A percentile compares a stretch with the other conserved stretches of the same genome.
phyloP scores from a whole-genome alignment of 75 land plant genomes.

The Sequoia sempervirens region DNA sequence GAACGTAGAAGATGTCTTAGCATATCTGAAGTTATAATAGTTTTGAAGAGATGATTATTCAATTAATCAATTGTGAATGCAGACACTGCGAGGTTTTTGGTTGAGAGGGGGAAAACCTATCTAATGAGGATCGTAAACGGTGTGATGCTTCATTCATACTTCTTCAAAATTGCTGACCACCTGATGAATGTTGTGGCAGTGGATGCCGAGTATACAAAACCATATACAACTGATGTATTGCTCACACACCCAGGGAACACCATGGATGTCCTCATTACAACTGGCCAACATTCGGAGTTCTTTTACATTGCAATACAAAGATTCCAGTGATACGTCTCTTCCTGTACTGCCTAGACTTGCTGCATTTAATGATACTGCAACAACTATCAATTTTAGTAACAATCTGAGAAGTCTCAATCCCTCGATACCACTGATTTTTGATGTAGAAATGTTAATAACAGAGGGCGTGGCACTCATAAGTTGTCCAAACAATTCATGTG shows the following conservation, averaged over 20 bases:
- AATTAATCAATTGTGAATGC: neutral
- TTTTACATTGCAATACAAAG: neutral
- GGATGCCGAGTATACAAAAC: slow-evolving; percentile 26
- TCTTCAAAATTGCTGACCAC: slow-evolving; percentile 49
- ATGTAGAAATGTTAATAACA: too few relatives aligned
- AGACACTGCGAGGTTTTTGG: slow-evolving; percentile 36
- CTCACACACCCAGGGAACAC: slow-evolving; percentile 64
- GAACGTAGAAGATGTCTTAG: too few relatives aligned
- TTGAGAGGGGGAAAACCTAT: slow-evolving; percentile 37
- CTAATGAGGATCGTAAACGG: slow-evolving; percentile 35
- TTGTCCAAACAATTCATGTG: too few relatives aligned
- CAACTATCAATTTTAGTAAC: neutral
- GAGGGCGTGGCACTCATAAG: too few relatives aligned
- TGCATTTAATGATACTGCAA: neutral
- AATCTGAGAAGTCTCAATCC: neutral
- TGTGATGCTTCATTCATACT: slow-evolving; percentile 37
- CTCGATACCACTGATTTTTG: too few relatives aligned
- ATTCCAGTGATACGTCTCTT: neutral
- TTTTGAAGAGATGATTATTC: too few relatives aligned
- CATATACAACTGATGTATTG: slow-evolving; percentile 30
- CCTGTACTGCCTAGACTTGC: neutral
- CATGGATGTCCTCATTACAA: slow-evolving; percentile 9
- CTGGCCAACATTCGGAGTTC: neutral
- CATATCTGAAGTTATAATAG: too few relatives aligned
- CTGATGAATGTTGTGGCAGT: slow-evolving; percentile 7